Base-by-base conservation (phyloP, 2,329 filamentous ascomycete genomes). In the Ophiostoma sp. region DNA sequence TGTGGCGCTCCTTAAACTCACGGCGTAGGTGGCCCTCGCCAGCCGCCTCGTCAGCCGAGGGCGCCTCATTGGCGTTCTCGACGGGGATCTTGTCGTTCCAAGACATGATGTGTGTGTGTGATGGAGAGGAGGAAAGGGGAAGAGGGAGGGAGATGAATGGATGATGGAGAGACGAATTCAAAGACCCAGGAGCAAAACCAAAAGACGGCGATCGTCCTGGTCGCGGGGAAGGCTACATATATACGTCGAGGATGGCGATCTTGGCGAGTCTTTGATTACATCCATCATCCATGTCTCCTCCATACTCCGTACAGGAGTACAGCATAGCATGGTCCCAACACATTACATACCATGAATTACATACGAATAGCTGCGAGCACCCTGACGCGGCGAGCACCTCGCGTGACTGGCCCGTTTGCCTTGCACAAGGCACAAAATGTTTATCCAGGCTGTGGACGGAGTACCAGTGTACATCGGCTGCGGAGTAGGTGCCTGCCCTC, bases 1-100 rank as follows among this genome's bases (percentile, higher is more conserved):
- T 77, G 74, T 83, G 81, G 62, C 81, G 79, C 68, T 79, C 77
- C 73, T 81, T 78, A 72, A 82, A 78, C 36, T 45, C 60, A 12
- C 70, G 71, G 62, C 68, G 67, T 12, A 69, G 68, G 42, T 47
- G 63, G 74, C 72, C 75, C 78, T 66, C 60, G 60, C 38, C 60
- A n/a, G 7, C 52, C 16, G 47, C 36, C 14, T 66, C 67, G 18
- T 52, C 47, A 8, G 52, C 58, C 38, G 9, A 1, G 16, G 27
- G 27, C 27, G 11, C 38, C 16, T 4, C 60, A n/a, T 41, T 7
- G 60, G n/a, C 40, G 7, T 63, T 16, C 38, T 7, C 60, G 40
- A 40, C 60, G n/a, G 60, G 16, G 7, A 11, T 27, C 60, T 63
- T 63, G 60, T 63, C 60, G 40, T 63, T n/a, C 27, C 27, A 27